Evolutionary conservation across 148 eudicot species (phyloP), one percentile per base, ranked within the genome.

Genomic region (Rheum nobile): DNA sequence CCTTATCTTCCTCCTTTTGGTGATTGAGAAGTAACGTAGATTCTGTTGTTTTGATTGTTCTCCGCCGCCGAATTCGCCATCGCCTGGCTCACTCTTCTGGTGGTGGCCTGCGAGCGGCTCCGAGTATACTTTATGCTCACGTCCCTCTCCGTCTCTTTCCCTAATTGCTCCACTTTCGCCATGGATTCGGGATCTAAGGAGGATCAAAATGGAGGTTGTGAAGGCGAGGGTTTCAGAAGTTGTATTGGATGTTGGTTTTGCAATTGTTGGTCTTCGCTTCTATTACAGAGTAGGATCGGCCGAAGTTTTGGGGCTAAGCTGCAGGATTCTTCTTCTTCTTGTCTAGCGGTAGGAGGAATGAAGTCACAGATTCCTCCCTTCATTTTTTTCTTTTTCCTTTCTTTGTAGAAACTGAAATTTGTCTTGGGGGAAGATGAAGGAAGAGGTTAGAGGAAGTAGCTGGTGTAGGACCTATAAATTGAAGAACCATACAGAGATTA

Each of bases 21-120:
- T n/a, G n/a, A n/a, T n/a, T n/a, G n/a, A n/a, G n/a, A n/a, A n/a
- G n/a, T n/a, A n/a, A n/a, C n/a, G n/a, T n/a, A n/a, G n/a, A n/a
- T n/a, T n/a, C n/a, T n/a, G n/a, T n/a, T n/a, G n/a, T n/a, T n/a
- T n/a, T n/a, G n/a, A n/a, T n/a, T n/a, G n/a, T 89, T 87, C 73
- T 93, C 11, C 1, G 14, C 28, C 28, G 46, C 11, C 6, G 71
- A 7, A 8, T 41, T 26, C 3, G 68, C 9, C 14, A 76, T 21
- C 65, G 85, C 75, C 35, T 93, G 91, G 0, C 86, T 84, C 11
- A 89, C 89, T 39, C 88, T 43, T 3, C 92, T 77, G 4, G 80
- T 79, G 0, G 85, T 74, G 8, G 88, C 80, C 42, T 82, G 86
- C 1, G 97, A 89, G 72, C 88, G 80, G 76, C 83, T 80, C 8